Evolutionary conservation across 2,329 filamentous ascomycete species (phyloP).

Genomic region (Beauveria australis): DNA sequence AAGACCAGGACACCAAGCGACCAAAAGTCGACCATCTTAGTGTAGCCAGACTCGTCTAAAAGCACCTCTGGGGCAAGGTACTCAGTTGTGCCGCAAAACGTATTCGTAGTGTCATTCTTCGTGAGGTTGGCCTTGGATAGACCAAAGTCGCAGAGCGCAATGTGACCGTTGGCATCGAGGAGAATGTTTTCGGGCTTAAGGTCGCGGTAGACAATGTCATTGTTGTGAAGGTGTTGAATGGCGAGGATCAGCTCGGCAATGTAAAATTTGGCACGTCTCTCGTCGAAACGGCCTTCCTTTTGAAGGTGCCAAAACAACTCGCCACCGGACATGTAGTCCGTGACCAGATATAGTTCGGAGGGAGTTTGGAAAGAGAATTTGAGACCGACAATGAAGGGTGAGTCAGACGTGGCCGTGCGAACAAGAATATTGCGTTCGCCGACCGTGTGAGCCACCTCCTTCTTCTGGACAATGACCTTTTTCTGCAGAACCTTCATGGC

Average conservation of each 20-base stretch:
- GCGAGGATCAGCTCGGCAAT: slow-evolving; percentile 95
- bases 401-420: slow-evolving; percentile 89
- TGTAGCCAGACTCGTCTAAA: slow-evolving; percentile 93
- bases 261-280: slow-evolving; percentile 94
- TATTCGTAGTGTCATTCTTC: slow-evolving; percentile 96
- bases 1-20: slow-evolving; percentile 95
- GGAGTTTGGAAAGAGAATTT: slow-evolving; percentile 99
- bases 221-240: slow-evolving; percentile 88
- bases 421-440: slow-evolving; percentile 97
- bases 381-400: slow-evolving; percentile 92
- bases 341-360: slow-evolving; percentile 94
- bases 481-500: slow-evolving; percentile 99
- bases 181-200: slow-evolving; percentile 97
- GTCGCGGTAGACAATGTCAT: slow-evolving; percentile 96
- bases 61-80: slow-evolving; percentile 94
- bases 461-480: slow-evolving; percentile 99
- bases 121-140: slow-evolving; percentile 95
- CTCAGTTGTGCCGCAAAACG: slow-evolving; percentile 96
- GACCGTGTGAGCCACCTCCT: slow-evolving; percentile 94
- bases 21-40: slow-evolving; percentile 99
- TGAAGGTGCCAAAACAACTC: slow-evolving; percentile 98
- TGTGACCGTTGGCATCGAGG: slow-evolving; percentile 93
- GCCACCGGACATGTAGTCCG: slow-evolving; percentile 98
- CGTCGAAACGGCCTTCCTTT: slow-evolving; percentile 91
- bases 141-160: slow-evolving; percentile 95